Conservation (phyloP, 2,329 filamentous ascomycete genomes). For the Raffaelea ambrosiae region DNA sequence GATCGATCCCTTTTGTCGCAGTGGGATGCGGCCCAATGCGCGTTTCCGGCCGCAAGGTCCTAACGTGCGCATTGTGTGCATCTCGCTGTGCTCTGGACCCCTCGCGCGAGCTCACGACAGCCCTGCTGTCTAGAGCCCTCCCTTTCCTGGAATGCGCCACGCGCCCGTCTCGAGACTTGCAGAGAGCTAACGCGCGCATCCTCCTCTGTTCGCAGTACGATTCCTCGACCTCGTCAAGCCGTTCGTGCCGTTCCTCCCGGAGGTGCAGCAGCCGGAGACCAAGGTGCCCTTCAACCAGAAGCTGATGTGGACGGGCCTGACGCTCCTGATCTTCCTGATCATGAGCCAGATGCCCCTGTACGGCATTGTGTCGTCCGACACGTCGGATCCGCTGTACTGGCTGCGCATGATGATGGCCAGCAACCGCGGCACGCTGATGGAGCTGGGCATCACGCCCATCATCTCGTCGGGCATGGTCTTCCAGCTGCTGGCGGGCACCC, state of each 20-base stretch:
- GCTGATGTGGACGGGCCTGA: constrained; percentile 91
- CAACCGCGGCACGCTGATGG: constrained; percentile 95
- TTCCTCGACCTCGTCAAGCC: constrained; percentile 99
- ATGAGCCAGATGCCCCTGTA: constrained; percentile 99
- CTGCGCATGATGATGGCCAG: constrained; percentile 99
- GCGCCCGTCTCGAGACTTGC: no score
- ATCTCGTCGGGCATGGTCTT: constrained; percentile 99
- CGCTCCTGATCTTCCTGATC: constrained; percentile 96
- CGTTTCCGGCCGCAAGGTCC: no score
- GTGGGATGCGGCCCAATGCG: not conserved
- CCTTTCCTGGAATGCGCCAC: no score
- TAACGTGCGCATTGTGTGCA: no score
- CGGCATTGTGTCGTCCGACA: constrained; percentile 98
- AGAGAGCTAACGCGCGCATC: no score
- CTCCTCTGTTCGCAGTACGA: constrained; percentile 62
- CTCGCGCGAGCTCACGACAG: no score
- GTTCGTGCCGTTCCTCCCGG: constrained; percentile 97
- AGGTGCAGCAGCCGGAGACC: constrained; percentile 97
- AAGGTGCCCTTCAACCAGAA: constrained; percentile 99
- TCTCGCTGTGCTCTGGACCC: no score
- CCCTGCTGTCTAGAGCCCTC: no score
- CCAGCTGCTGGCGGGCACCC: constrained; percentile 97
- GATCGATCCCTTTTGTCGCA: constrained; percentile 1
- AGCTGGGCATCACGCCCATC: constrained; percentile 94
- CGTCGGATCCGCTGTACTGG: constrained; percentile 98